Evolutionary conservation across 441 rosid genomes (phyloP), one percentile per base, ranked within the genome.

Genomic region (Codiaeum variegatum): DNA sequence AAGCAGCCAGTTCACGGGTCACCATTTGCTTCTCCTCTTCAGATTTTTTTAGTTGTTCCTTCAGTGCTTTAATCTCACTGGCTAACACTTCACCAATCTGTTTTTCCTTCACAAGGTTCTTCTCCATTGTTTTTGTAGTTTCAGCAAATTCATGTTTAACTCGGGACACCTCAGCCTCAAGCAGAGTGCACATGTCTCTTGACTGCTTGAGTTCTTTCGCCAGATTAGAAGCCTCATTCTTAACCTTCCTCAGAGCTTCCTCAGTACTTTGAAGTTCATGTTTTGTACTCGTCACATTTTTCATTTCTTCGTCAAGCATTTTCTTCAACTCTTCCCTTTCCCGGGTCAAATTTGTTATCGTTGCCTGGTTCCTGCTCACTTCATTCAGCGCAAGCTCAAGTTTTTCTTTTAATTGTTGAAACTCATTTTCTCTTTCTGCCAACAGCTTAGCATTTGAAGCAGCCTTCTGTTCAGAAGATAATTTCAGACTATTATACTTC

Each of bases 131-230:
- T 61, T 74, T 75, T 46, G 77, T 85, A 62, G 81, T 86, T 86
- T 83, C 83, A 11, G 84, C 75, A 63, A 79, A 86, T 78, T 91
- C 93, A 64, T 79, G 74, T 19, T 80, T 77, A 74, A 84, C 78
- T 75, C 74, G 76, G 44, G 85, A 81, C 80, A 90, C 73, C 81
- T 90, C 93, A 23, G 87, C 84, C 78, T 88, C 90, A 66, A 95
- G 89, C 83, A 87, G 81, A 1, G 77, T 56, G 77, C 84, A 81
- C 64, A 67, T 77, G 60, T 66, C 67, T 80, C 61, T 81, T 2
- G 94, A 86, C 64, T 86, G 80, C 77, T 83, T 72, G 28, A 92
- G 91, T 69, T 80, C 84, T 62, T 77, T 79, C 51, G 55, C 85
- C 70, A 91, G 83, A 78, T 79, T 87, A 74, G 88, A 85, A 71